phyloP scores from a whole-genome alignment of 768 basidiomycete genomes.

The Neoboletus magnificus region DNA sequence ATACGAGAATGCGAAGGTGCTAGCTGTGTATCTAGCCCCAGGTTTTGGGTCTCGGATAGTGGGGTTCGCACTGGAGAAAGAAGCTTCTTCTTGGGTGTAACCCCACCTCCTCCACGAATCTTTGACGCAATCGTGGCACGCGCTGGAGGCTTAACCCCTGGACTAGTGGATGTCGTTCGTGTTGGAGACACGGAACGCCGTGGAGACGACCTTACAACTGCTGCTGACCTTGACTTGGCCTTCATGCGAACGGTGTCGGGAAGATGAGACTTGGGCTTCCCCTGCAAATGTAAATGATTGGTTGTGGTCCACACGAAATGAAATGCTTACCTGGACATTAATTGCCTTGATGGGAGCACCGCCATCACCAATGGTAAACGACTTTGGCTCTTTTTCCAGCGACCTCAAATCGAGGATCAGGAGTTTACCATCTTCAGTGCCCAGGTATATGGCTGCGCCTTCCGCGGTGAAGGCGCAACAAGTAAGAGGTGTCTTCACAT shows the following conservation, averaged over 20 bases:
- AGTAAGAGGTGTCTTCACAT: slow-evolving; percentile 51
- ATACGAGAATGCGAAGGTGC: slow-evolving; percentile 20
- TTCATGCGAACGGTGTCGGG: slow-evolving; percentile 3
- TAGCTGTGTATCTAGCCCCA: slow-evolving; percentile 7
- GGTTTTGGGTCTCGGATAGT: slow-evolving; percentile 24
- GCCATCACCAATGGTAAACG: slow-evolving; percentile 46
- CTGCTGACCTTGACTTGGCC: slow-evolving; percentile 6
- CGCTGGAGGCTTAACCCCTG: slow-evolving; percentile 20
- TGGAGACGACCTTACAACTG: slow-evolving; percentile 9
- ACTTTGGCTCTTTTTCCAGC: slow-evolving; percentile 61
- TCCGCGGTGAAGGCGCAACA: slow-evolving; percentile 67
- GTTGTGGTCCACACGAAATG: neutral
- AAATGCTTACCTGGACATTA: slow-evolving; percentile 50
- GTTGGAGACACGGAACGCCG: slow-evolving; percentile 1
- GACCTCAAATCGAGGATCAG: slow-evolving; percentile 61
- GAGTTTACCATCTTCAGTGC: slow-evolving; percentile 63
- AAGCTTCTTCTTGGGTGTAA: slow-evolving; percentile 25
- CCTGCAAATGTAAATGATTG: slow-evolving; percentile 4
- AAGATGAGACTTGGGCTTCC: slow-evolving; percentile 16
- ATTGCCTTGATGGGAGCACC: slow-evolving; percentile 50
- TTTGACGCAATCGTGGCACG: slow-evolving; percentile 15
- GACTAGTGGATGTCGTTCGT: slow-evolving; percentile 8
- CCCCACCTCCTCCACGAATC: slow-evolving; percentile 19
- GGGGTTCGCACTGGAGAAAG: slow-evolving; percentile 20
- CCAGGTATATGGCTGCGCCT: slow-evolving; percentile 63